Base-by-base conservation (phyloP, 345 rosid species). In the Citrus mangshanensis region DNA sequence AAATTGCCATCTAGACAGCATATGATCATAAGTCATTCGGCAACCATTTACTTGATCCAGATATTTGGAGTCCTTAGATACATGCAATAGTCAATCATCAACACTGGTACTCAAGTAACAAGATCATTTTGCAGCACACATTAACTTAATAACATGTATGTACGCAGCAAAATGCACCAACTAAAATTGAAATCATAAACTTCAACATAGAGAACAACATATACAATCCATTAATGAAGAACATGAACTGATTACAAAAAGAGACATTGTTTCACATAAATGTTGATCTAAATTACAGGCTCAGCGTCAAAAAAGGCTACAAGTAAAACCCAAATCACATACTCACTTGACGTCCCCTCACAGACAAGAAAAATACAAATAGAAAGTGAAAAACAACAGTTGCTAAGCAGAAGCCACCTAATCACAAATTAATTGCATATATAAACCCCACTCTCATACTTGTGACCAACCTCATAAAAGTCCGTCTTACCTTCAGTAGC, bases 401-500 rank as follows among this genome's bases (percentile, higher is more conserved):
- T 32, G 63, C 42, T 59, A 66, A 72, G 59, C 71, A 56, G 62
- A 59, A 68, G 9, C 40, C 61, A 56, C 30, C 24, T 67, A n/a
- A 62, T 67, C 78, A 78, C 22, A 35, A 35, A 72, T 91, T 91
- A 97, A 74, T 92, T 91, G 91, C 93, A 97, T 68, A 80, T 89
- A 77, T 91, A 94, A 84, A 91, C 82, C 64, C 97, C 96, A 22
- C 89, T 93, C 75, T 91, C 88, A 81, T 90, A 93, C 87, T 86
- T 89, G 89, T 92, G 96, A 85, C 80, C 85, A 66, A 91, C 94
- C 89, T 92, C 97, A 35, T 80, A 91, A 79, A 97, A 94, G 82
- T 92, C 97, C 5, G 85, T 87, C 78, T 89, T 97, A 66, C 98
- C 97, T 81, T 93, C 98, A 24, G 98, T 79, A 72, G 92, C 93